Percentiles rank a stretch among this genome's conserved stretches.
Evolutionary conservation across 495 filamentous ascomycete species (phyloP).

Genomic region (Lepraria neglecta): DNA sequence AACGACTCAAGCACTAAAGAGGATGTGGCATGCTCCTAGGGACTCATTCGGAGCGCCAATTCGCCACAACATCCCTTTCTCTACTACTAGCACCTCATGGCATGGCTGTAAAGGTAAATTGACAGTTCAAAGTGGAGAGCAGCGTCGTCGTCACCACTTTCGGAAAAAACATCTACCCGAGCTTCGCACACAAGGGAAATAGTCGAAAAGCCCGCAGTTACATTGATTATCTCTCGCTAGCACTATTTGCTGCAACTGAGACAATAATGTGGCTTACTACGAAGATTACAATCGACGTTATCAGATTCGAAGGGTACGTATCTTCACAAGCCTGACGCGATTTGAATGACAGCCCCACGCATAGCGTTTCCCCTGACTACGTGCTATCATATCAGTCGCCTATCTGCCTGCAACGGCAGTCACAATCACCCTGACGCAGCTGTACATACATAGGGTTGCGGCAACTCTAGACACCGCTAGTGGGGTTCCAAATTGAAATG

Average conservation of each 20-base stretch:
- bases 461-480: background rate
- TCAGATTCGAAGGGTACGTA: constrained; percentile 12
- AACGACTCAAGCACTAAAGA: constrained; percentile 6
- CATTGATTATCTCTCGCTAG: background rate
- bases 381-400: background rate
- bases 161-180: background rate
- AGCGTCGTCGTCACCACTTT: too few species aligned
- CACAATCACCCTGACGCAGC: background rate
- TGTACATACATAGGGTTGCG: background rate
- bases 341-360: background rate
- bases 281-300: constrained; percentile 7
- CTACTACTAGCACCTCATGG: constrained; percentile 1
- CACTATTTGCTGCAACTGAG: background rate
- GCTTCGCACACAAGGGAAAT: background rate
- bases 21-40: background rate
- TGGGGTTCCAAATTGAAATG: background rate
- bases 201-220: background rate
- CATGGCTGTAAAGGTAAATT: background rate
- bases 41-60: constrained; percentile 3
- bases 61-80: constrained; percentile 9
- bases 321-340: background rate
- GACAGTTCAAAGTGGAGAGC: background rate
- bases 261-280: background rate
- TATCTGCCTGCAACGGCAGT: background rate
- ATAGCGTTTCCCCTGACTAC: background rate